Evolutionary conservation across 495 filamentous ascomycete genomes (phyloP).

Genomic region (Podospora comata): DNA sequence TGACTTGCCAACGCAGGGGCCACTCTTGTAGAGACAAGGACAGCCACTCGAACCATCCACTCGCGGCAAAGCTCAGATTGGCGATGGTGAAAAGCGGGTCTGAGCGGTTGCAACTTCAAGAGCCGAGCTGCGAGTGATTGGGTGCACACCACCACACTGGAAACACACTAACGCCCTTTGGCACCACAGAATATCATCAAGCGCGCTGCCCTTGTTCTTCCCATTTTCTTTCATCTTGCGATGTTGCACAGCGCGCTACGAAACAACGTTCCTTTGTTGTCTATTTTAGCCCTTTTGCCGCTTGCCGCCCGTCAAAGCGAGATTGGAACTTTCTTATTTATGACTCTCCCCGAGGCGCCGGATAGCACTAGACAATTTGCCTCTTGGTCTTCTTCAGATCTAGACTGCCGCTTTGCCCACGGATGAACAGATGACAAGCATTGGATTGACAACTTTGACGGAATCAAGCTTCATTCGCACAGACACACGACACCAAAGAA

Average conservation of each 20-base stretch:
- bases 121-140: constrained; percentile 26
- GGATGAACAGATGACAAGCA: neutral
- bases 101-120: constrained; percentile 19
- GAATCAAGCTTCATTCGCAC: constrained; percentile 1
- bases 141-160: constrained; percentile 16
- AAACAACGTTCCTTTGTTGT: neutral
- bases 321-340: neutral
- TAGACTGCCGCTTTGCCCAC: neutral
- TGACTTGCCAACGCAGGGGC: constrained; percentile 17
- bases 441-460: neutral
- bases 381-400: neutral
- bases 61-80: constrained; percentile 27
- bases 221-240: neutral
- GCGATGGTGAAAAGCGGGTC: constrained; percentile 16
- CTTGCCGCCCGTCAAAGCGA: neutral
- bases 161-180: neutral
- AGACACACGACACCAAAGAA: neutral
- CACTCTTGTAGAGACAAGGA: constrained; percentile 17
- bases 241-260: constrained; percentile 4
- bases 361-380: neutral
- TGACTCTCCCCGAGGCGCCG: neutral
- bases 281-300: neutral
- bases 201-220: constrained; percentile 1
- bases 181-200: neutral
- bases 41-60: constrained; percentile 27